phyloP scores from a whole-genome alignment of 2,329 filamentous ascomycete species.

The Nigrospora oryzae region DNA sequence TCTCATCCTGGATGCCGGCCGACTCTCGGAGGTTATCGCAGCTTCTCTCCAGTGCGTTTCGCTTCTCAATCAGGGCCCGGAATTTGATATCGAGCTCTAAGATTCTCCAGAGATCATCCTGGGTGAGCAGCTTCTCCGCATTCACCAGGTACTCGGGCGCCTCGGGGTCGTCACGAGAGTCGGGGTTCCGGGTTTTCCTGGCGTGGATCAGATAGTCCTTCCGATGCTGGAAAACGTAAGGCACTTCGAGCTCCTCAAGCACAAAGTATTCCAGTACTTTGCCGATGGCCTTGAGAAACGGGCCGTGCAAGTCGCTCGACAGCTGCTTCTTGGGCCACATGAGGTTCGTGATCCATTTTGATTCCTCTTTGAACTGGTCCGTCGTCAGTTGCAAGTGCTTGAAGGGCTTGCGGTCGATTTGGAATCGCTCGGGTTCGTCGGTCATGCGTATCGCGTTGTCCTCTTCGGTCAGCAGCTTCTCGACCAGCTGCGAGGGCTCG shows the following conservation, averaged over 20 bases:
- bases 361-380: slow-evolving; percentile 85
- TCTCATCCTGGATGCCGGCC: slow-evolving; percentile 57
- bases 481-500: slow-evolving; percentile 87
- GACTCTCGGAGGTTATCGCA: slow-evolving; percentile 62
- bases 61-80: slow-evolving; percentile 84
- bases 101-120: slow-evolving; percentile 92
- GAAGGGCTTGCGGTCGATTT: slow-evolving; percentile 84
- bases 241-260: slow-evolving; percentile 87
- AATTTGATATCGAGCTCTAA: slow-evolving; percentile 94
- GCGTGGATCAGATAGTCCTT: slow-evolving; percentile 96
- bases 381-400: slow-evolving; percentile 71
- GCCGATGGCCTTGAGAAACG: slow-evolving; percentile 80
- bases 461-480: slow-evolving; percentile 91
- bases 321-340: slow-evolving; percentile 83
- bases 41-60: slow-evolving; percentile 73
- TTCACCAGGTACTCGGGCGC: slow-evolving; percentile 64
- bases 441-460: slow-evolving; percentile 84
- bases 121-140: slow-evolving; percentile 82
- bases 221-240: slow-evolving; percentile 95
- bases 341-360: slow-evolving; percentile 82
- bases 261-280: slow-evolving; percentile 96
- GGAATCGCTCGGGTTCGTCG: slow-evolving; percentile 91
- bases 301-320: slow-evolving; percentile 61
- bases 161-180: slow-evolving; percentile 57
- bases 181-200: slow-evolving; percentile 56